Percentiles rank a stretch among this genome's conserved stretches.
phyloP scores from a whole-genome alignment of 2,329 filamentous ascomycete species.

The Fusarium aywerte region DNA sequence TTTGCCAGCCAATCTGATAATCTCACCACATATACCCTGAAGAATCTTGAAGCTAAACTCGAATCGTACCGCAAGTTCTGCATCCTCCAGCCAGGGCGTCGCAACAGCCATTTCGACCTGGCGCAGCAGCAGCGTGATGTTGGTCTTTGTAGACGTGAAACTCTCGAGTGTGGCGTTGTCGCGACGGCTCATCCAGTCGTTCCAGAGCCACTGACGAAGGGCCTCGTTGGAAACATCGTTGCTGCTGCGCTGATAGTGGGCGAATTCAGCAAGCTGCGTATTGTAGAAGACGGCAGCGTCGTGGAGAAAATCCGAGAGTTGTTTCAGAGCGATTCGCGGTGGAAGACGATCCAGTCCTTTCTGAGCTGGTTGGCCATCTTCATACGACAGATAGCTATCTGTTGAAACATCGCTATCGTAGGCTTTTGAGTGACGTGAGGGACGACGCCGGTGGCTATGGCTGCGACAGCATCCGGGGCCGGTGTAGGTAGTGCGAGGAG shows the following conservation, averaged over 20 bases:
- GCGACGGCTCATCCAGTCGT: slow-evolving; percentile 15
- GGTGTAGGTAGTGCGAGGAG: slow-evolving; percentile 1
- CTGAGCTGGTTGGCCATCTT: not conserved
- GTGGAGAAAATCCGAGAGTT: slow-evolving; percentile 28
- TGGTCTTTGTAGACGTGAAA: slow-evolving; percentile 28
- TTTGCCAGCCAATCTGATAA: slow-evolving; percentile 18
- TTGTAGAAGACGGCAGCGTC: slow-evolving; percentile 19
- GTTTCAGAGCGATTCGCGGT: slow-evolving; percentile 32
- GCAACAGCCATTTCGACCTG: slow-evolving; percentile 22
- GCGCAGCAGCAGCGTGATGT: slow-evolving; percentile 5
- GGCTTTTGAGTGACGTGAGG: not conserved
- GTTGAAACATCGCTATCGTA: slow-evolving; percentile 12
- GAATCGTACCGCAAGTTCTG: slow-evolving; percentile 9
- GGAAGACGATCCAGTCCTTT: slow-evolving; percentile 16
- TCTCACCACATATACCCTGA: slow-evolving; percentile 9
- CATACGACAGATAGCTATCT: slow-evolving; percentile 9
- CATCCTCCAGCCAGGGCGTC: slow-evolving; percentile 21
- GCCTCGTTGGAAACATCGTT: slow-evolving; percentile 15
- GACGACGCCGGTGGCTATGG: slow-evolving; percentile 15
- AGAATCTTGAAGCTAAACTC: slow-evolving; percentile 12
- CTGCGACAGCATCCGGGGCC: slow-evolving; percentile 7
- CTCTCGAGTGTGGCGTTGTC: slow-evolving; percentile 10
- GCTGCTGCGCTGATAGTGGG: not conserved
- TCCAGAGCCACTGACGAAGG: slow-evolving; percentile 29
- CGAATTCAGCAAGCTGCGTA: slow-evolving; percentile 21